Evolutionary conservation across 371 early-diverging fungal species (phyloP).

Genomic region (Zancudomyces culisetae): DNA sequence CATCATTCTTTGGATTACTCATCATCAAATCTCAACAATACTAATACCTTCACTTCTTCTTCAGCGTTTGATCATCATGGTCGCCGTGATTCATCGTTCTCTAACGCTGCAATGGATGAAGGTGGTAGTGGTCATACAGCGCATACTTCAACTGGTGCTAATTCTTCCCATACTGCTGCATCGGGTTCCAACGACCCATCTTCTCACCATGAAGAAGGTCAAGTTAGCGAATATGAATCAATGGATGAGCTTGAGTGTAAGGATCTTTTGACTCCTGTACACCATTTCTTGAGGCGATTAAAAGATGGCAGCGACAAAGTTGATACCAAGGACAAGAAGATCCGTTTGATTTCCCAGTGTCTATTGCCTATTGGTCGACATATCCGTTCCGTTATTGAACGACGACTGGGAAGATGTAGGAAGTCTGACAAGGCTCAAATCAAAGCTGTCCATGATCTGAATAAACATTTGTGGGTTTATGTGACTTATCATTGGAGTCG

Average conservation of each 20-base stretch:
- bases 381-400: conserved; percentile 26
- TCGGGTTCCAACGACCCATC: background rate
- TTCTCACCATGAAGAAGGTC: conserved; percentile 17
- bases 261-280: conserved; percentile 33
- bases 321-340: conserved; percentile 27
- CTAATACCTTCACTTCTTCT: too few species aligned
- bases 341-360: conserved; percentile 32
- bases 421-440: conserved; percentile 1
- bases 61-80: background rate
- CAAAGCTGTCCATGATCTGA: conserved; percentile 11
- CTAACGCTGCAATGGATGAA: background rate
- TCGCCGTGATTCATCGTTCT: background rate
- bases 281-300: conserved; percentile 27
- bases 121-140: background rate
- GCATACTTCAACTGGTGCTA: background rate
- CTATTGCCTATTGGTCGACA: conserved; percentile 37
- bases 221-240: conserved; percentile 24
- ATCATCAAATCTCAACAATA: too few species aligned
- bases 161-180: background rate
- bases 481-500: conserved; percentile 43
- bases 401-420: conserved; percentile 6
- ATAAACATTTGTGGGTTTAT: conserved; percentile 36
- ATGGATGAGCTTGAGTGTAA: conserved; percentile 35
- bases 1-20: too few species aligned
- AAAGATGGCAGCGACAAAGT: conserved; percentile 28